Evolutionary conservation across 768 basidiomycete species (phyloP).

Genomic region (Pholiota conissans): DNA sequence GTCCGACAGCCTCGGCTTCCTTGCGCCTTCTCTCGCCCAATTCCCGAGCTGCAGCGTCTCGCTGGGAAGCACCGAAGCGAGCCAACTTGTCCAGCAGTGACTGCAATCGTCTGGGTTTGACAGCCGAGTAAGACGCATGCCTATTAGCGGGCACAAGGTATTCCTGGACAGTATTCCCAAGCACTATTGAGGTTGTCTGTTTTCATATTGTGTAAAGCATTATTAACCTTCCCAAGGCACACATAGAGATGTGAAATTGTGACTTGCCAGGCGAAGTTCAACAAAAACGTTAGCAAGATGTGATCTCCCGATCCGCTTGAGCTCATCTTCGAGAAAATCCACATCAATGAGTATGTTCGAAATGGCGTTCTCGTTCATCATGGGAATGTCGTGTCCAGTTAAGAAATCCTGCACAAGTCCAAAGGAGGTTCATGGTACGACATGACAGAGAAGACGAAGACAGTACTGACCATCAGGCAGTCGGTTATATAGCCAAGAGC

Average conservation of each 20-base stretch:
- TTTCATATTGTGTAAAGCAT: background rate
- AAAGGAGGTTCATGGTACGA: background rate
- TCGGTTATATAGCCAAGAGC: conserved; percentile 88
- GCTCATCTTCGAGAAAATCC: conserved; percentile 86
- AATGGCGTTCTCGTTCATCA: conserved; percentile 89
- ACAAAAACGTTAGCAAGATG: conserved; percentile 73
- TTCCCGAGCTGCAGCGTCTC: conserved; percentile 61
- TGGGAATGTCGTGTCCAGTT: conserved; percentile 68
- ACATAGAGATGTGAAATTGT: background rate
- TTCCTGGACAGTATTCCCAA: conserved; percentile 73
- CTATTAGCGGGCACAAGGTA: conserved; percentile 74
- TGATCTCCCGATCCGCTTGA: conserved; percentile 70
- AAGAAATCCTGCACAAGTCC: conserved; percentile 65
- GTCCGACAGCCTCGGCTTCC: conserved; percentile 77
- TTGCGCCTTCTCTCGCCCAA: conserved; percentile 70
- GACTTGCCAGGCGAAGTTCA: conserved; percentile 74
- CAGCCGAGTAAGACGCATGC: conserved; percentile 60
- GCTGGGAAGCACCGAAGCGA: conserved; percentile 60
- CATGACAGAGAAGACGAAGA: background rate
- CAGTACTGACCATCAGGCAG: conserved; percentile 74
- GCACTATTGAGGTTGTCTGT: conserved; percentile 72
- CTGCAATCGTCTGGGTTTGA: conserved; percentile 73
- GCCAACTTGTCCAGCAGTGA: conserved; percentile 79
- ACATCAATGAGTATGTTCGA: conserved; percentile 85
- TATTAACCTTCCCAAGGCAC: conserved; percentile 2